Percentiles rank a stretch among this genome's conserved stretches.
phyloP scores from a whole-genome alignment of 1,284 basidiomycete genomes.

The Ganoderma sinense region DNA sequence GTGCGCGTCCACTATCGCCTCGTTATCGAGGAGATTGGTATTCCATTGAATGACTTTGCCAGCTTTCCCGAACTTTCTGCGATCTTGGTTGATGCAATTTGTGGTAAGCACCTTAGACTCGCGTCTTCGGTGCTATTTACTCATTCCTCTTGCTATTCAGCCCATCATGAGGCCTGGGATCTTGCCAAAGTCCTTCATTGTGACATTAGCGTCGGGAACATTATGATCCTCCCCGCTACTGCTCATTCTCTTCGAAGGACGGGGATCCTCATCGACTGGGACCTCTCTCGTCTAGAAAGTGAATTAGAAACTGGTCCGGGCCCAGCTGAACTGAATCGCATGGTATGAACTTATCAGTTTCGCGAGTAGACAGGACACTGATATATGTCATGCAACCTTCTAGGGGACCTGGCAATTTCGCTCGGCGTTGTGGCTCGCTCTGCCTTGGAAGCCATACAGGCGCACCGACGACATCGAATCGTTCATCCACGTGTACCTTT shows the following conservation, averaged over 20 bases:
- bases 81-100: not conserved
- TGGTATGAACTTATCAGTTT: not conserved
- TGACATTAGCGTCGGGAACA: slow-evolving; percentile 20
- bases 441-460: slow-evolving; percentile 14
- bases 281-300: slow-evolving; percentile 7
- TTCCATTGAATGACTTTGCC: not conserved
- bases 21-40: slow-evolving; percentile 7
- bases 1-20: slow-evolving; percentile 15
- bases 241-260: not conserved
- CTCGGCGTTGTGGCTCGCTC: slow-evolving; percentile 9
- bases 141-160: not conserved
- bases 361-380: too few species aligned
- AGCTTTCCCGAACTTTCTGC: slow-evolving; percentile 1
- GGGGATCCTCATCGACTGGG: slow-evolving; percentile 22
- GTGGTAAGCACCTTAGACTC: not conserved
- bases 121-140: too few species aligned
- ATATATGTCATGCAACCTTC: too few species aligned
- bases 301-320: slow-evolving; percentile 1
- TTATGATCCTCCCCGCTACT: slow-evolving; percentile 7
- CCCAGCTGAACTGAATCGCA: not conserved
- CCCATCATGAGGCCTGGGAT: slow-evolving; percentile 6
- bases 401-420: slow-evolving; percentile 27
- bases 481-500: slow-evolving; percentile 10
- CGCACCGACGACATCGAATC: slow-evolving; percentile 26
- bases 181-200: slow-evolving; percentile 11